Base-by-base conservation (phyloP, 2,329 filamentous ascomycete species). In the Escovopsis sp. region DNA sequence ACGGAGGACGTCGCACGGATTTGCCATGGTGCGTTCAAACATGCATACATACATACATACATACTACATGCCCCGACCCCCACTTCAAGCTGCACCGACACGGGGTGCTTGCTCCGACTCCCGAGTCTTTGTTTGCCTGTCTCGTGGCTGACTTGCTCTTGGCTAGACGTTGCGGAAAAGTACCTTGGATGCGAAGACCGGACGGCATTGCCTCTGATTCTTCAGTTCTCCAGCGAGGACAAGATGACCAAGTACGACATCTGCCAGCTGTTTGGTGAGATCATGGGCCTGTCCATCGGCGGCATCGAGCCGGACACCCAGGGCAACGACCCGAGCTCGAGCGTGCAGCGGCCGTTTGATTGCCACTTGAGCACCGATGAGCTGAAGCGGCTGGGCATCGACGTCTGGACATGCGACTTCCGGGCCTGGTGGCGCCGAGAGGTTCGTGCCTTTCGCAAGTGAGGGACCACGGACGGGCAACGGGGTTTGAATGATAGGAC, bases 191-290 rank as follows among this genome's bases (percentile, higher is more conserved):
- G 66, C 11, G 53, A 66, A 37, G 65, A 72, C 32, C 63, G 68
- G 39, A 57, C 65, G 10, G 55, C 64, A 13, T 62, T 94, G 33
- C 87, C 87, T 0, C 64, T 56, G 25, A 73, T 87, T 35, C 68
- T 94, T 14, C 87, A 95, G 42, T 94, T 94, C 62, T 84, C 81
- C 3, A 86, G 84, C 37, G 85, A 94, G 60, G 84, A 94, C 51
- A 74, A 70, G 49, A 83, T 80, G 68, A 94, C 87, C 37, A 94
- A 94, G 65, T 93, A 88, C 59, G 79, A 89, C 58, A 94, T 95
- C 43, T 88, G 84, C 57, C 66, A 84, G 61, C 64, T 72, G 9
- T 79, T 94, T 54, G 81, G 77, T 4, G 77, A 86, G 45, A 84
- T 94, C 44, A 78, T 93, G 71, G 84, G 81, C 1, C 57, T 93